Evolutionary conservation across 805 yeast genomes (phyloP), one percentile per base, ranked within the genome.

Genomic region (Ogataea glucozyma): DNA sequence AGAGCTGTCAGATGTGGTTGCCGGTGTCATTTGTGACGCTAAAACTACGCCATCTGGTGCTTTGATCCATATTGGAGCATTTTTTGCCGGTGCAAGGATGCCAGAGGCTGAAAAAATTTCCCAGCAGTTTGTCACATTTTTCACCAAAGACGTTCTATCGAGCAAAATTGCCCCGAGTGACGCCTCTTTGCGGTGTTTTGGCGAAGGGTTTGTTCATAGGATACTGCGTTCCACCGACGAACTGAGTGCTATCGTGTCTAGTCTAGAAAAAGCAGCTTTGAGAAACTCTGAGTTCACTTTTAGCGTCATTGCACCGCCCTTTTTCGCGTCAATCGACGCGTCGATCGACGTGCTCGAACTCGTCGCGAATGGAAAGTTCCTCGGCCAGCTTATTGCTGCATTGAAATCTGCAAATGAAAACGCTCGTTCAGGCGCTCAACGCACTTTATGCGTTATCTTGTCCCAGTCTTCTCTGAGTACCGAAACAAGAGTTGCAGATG

Each of bases 271-370:
- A 58, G 76, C 90, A 1, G 70, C 84, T 38, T 69, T 90, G 49
- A 76, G 96, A 61, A 79, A 95, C 2, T 83, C 96, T 0, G 97
- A 88, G 56, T 62, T 69, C 27, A 76, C 87, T 0, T 76, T 88
- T 43, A 73, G 72, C n/a, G 51, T 56, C 14, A 58, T 83, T n/a
- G 59, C 85, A 2, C 76, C 81, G 3, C 69, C 72, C 9, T 56
- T 88, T 7, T 68, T 83, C 20, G 27, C 31, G 2, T 47, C 64
- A 6, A 22, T 71, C 39, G 41, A 69, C 3, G 41, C 38, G 3
- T 49, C 58, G 2, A 56, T 79, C 16, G 77, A 78, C 43, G 49
- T 76, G n/a, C 63, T 77, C 11, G 57, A 64, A 9, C 52, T 62
- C 1, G 58, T 79, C 8, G 56, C 66, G 2, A 43, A 45, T 38